Conservation (phyloP, 192 early-diverging fungal genomes). For the Backusella circina region DNA sequence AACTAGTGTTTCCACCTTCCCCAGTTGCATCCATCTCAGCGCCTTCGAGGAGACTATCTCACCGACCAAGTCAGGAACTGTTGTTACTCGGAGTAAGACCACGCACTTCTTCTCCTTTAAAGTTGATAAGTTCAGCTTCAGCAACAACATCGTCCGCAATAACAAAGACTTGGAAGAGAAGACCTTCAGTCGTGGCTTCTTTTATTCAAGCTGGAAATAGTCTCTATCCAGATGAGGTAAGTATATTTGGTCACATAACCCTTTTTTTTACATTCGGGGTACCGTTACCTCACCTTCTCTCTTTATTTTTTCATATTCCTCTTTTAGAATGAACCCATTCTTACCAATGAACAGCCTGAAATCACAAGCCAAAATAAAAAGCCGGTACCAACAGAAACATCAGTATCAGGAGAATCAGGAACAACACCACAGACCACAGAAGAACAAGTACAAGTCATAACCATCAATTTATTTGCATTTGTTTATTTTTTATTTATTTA, state of each 20-base stretch:
- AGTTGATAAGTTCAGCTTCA: not conserved
- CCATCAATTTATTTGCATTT: not conserved
- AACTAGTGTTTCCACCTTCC: slow-evolving; percentile 19
- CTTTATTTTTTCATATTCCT: not conserved
- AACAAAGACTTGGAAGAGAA: slow-evolving; percentile 5
- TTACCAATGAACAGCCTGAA: not conserved
- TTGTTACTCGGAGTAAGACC: not conserved
- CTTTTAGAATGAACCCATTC: not conserved
- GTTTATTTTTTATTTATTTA: not conserved
- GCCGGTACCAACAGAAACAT: not conserved
- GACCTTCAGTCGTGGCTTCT: not conserved
- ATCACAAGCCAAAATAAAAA: not conserved
- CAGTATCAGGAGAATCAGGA: not conserved
- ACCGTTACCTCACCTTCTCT: not conserved
- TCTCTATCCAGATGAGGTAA: not conserved
- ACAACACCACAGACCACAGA: not conserved
- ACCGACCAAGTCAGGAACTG: not conserved
- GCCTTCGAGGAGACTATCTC: slow-evolving; percentile 5
- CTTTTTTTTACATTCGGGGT: not conserved
- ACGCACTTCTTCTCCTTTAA: not conserved
- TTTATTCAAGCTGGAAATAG: not conserved
- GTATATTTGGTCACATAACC: not conserved
- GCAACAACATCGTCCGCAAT: not conserved
- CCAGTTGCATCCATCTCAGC: slow-evolving; percentile 18
- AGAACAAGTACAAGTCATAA: not conserved